These are phyloP conservation scores for Astrephomene gubernaculifera DNA, from an alignment of 139 green algal genomes.

Conservation along the genomic window DNA sequence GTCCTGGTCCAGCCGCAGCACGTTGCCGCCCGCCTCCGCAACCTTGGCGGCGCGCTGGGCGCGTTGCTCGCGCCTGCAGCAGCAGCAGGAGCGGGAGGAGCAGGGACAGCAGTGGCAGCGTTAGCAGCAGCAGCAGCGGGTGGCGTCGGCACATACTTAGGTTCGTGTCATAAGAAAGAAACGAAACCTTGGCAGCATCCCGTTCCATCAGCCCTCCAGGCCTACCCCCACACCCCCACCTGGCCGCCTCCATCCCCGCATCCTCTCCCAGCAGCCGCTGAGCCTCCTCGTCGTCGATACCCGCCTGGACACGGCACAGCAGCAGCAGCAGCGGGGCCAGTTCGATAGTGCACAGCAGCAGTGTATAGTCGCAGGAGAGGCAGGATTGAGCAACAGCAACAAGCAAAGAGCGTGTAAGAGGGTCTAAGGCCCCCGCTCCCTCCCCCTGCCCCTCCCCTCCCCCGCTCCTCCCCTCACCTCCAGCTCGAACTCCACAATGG, in stretches of 20 bases:
- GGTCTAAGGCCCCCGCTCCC: too few species aligned
- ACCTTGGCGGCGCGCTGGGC: not conserved
- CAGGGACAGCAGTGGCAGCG: too few species aligned
- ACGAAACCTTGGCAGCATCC: not conserved
- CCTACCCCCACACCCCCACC: not conserved
- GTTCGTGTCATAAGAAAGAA: too few species aligned
- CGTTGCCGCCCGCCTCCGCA: conserved; percentile 52
- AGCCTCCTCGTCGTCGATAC: conserved; percentile 45
- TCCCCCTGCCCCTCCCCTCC: not conserved
- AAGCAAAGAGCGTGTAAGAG: too few species aligned
- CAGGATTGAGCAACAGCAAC: too few species aligned
- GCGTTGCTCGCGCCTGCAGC: not conserved
- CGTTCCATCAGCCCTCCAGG: not conserved
- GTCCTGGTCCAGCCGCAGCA: conserved; percentile 72
- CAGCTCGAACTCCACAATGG: conserved; percentile 85
- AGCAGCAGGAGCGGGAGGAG: too few species aligned
- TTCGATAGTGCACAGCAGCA: too few species aligned
- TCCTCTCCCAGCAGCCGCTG: conserved; percentile 58
- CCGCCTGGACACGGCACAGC: not conserved
- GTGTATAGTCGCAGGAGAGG: too few species aligned
- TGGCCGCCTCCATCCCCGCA: conserved; percentile 39
- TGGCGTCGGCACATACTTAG: too few species aligned
- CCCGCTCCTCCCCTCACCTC: conserved; percentile 38
- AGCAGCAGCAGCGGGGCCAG: not conserved
- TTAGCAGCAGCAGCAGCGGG: too few species aligned